phyloP scores from a whole-genome alignment of 2,329 filamentous ascomycete species.

The Aureobasidium pullulans region DNA sequence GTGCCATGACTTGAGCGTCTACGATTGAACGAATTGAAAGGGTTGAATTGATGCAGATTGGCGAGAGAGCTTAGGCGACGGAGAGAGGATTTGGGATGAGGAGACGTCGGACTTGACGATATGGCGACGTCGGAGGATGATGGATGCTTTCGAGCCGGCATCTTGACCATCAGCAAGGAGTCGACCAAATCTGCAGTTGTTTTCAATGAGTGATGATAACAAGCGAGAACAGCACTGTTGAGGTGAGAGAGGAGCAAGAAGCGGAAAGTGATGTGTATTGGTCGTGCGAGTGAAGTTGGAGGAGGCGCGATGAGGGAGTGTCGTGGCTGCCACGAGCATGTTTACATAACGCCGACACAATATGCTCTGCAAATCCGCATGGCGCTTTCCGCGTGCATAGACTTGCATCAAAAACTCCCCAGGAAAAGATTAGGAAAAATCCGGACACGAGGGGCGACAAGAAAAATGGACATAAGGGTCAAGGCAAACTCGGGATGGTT shows the following conservation, averaged over 20 bases:
- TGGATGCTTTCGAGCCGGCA: neutral
- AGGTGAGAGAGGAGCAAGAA: neutral
- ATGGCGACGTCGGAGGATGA: neutral
- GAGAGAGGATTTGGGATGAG: conserved; percentile 8
- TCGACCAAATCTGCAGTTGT: neutral
- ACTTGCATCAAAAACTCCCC: neutral
- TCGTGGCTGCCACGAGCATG: conserved; percentile 4
- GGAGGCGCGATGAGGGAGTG: neutral
- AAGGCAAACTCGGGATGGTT: no score
- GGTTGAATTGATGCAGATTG: conserved; percentile 28
- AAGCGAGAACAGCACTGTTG: neutral
- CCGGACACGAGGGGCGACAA: no score
- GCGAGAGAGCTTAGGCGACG: conserved; percentile 28
- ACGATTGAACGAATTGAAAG: conserved; percentile 28
- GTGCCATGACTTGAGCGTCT: conserved; percentile 22
- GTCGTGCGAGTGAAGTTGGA: neutral
- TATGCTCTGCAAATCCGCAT: neutral
- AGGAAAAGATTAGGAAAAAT: no score
- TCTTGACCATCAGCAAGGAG: neutral
- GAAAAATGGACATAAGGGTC: no score
- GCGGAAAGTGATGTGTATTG: neutral
- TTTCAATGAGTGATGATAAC: neutral
- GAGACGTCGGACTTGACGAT: neutral
- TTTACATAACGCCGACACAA: neutral
- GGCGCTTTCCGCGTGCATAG: neutral